Percentiles rank a stretch among this genome's conserved stretches.
Conservation (phyloP, 2,329 filamentous ascomycete genomes). For the Knoxdaviesia capensis region DNA sequence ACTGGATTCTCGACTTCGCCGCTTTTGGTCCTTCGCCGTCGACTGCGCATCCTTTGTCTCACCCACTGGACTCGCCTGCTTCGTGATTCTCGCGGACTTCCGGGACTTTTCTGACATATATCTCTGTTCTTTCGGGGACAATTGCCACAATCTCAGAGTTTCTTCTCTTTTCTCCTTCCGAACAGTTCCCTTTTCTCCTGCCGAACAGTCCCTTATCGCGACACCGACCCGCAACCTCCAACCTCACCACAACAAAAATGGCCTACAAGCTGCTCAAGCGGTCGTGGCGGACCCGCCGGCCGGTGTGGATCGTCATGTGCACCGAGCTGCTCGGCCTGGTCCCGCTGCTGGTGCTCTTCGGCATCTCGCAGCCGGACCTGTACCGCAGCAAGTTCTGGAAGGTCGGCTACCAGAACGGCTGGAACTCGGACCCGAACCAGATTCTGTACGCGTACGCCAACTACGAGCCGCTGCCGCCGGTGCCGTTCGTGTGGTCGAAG, state of each 20-base stretch:
- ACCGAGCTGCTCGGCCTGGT: slow-evolving; percentile 47
- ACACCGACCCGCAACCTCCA: too few relatives aligned
- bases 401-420: slow-evolving; percentile 47
- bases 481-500: slow-evolving; percentile 53
- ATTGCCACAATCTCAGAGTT: too few relatives aligned
- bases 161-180: too few relatives aligned
- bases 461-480: slow-evolving; percentile 36
- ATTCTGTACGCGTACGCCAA: slow-evolving; percentile 58
- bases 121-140: too few relatives aligned
- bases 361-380: slow-evolving; percentile 51
- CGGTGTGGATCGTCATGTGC: slow-evolving; percentile 41
- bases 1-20: too few relatives aligned
- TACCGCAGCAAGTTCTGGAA: slow-evolving; percentile 56
- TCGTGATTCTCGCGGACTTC: too few relatives aligned
- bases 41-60: too few relatives aligned
- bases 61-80: too few relatives aligned
- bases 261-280: slow-evolving; percentile 36
- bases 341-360: slow-evolving; percentile 47
- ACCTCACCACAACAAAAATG: neutral
- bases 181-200: too few relatives aligned
- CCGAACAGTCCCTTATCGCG: too few relatives aligned
- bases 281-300: slow-evolving; percentile 35
- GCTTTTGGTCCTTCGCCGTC: too few relatives aligned
- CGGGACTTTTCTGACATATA: too few relatives aligned
- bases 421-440: slow-evolving; percentile 54